Base-by-base conservation (phyloP, 768 basidiomycete genomes). In the Pisolithus orientalis region DNA sequence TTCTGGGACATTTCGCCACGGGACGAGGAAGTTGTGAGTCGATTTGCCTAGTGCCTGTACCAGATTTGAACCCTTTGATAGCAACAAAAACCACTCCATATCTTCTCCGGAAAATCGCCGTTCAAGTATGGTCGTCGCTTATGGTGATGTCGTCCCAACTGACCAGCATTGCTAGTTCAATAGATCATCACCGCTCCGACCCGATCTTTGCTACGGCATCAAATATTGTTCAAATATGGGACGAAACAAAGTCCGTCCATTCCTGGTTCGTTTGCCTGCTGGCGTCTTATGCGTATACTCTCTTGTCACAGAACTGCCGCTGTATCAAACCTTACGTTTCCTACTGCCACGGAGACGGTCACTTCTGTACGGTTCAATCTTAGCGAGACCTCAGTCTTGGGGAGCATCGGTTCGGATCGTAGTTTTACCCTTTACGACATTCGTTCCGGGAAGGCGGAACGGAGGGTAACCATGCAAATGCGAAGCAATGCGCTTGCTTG, bases 361-460 rank as follows among this genome's bases (percentile, higher is more conserved):
- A 84, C 85, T 8, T 78, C 82, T 39, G 85, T 98, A 39, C 82
- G 86, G 40, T 99, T 98, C 76, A 98, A 98, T 67, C 82, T 90
- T 61, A 89, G 89, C 51, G 96, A 99, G 72, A 80, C 90, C 16
- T 94, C 90, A 32, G 87, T 98, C 1, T 80, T 99, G n/a, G 95
- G 94, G 2, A 90, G 89, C 64, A 83, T 94, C 53, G 95, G 96
- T 32, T 90, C 90, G 44, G 96, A 99, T 65, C 80, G 96, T 51
- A 94, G 94, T 29, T 94, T 98, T 69, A 94, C 91, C 2, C 73
- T 99, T 32, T 98, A 98, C 65, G 96, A 99, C 63, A 88, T 98
- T 56, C 80, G 96, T 27, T 97, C 94, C 13, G 94, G 94, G 44
- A 97, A 96, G 71, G 95, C 96, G 1, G 92, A 98, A 65, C 78